Evolutionary conservation across 2,329 filamentous ascomycete species (phyloP), one percentile per base, ranked within the genome.

Genomic region (Ophiobolus disseminans): DNA sequence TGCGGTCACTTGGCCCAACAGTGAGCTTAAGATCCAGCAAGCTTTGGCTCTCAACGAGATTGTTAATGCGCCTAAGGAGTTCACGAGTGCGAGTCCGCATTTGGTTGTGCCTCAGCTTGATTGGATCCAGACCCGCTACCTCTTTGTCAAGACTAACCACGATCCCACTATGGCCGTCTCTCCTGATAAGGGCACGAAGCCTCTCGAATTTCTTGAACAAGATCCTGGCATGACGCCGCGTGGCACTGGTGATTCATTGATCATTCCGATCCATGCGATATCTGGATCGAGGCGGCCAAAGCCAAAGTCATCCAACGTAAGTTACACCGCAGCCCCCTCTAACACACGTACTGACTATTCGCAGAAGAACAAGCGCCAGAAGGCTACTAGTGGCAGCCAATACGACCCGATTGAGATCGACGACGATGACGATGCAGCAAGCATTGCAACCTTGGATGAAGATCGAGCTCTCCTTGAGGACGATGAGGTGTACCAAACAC

Each of bases 121-220:
- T 63, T 97, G 92, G 92, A 91, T 96, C 50, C 91, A 95, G 65
- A 91, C 90, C 20, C 83, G 91, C 34, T 96, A 95, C 70, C 79
- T 97, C 1, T 89, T 96, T 58, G 84, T 89, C 31, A 65, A 65
- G 38, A 62, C 57, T 9, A 41, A 39, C 8, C 22, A 36, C 1
- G 50, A 40, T 26, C n/a, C 25, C 8, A 34, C 17, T 16, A 28
- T 30, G 8, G 16, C 13, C 2, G 13, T 17, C 9, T 36, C 52
- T 4, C 1, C 26, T 10, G 40, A 49, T 19, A 49, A 60, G 19
- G 55, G 59, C 21, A 50, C 47, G 1, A 62, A 61, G 38, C 67
- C 70, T 2, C 43, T 62, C 9, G 57, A 69, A 10, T 56, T 49
- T 10, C 50, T 72, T 38, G 66, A 72, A 13, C 77, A 80, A 52